These are phyloP conservation scores for Luvunga scandens DNA, from an alignment of 345 rosid species.

Conservation along the genomic window DNA sequence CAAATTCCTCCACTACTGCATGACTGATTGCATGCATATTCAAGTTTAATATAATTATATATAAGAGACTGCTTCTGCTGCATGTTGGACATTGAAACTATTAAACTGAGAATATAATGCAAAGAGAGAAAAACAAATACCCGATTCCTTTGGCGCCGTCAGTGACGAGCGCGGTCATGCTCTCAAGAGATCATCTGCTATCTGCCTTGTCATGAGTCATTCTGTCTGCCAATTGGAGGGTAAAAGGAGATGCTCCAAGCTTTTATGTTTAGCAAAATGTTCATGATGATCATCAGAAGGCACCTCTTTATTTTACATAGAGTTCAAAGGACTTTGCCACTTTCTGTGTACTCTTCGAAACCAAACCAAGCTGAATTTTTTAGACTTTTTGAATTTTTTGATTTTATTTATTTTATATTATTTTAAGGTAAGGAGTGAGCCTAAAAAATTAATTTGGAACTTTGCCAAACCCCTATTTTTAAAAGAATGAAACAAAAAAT, in stretches of 20 bases:
- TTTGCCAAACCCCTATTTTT: too few relatives aligned
- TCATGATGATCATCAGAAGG: neutral
- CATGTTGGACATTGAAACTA: too few relatives aligned
- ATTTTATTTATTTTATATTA: too few relatives aligned
- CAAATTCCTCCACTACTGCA: slow-evolving; percentile 55
- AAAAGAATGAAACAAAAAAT: too few relatives aligned
- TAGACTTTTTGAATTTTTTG: too few relatives aligned
- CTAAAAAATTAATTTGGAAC: too few relatives aligned
- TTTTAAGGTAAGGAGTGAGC: too few relatives aligned
- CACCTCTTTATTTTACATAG: neutral
- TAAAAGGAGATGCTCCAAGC: neutral
- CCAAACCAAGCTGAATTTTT: too few relatives aligned
- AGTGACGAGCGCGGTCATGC: slow-evolving; percentile 56
- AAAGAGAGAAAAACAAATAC: slow-evolving; percentile 16
- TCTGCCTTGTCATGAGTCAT: neutral
- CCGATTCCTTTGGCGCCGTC: slow-evolving; percentile 70
- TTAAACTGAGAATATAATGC: neutral
- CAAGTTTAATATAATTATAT: too few relatives aligned
- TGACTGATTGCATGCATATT: slow-evolving; percentile 20
- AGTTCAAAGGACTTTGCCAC: neutral
- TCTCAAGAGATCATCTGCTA: slow-evolving; percentile 16
- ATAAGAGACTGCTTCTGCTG: too few relatives aligned
- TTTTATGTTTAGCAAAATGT: neutral
- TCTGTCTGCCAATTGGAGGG: neutral
- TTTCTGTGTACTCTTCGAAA: too few relatives aligned